Conservation (phyloP, 495 filamentous ascomycete genomes). For the Thermochaetoides thermophila region DNA sequence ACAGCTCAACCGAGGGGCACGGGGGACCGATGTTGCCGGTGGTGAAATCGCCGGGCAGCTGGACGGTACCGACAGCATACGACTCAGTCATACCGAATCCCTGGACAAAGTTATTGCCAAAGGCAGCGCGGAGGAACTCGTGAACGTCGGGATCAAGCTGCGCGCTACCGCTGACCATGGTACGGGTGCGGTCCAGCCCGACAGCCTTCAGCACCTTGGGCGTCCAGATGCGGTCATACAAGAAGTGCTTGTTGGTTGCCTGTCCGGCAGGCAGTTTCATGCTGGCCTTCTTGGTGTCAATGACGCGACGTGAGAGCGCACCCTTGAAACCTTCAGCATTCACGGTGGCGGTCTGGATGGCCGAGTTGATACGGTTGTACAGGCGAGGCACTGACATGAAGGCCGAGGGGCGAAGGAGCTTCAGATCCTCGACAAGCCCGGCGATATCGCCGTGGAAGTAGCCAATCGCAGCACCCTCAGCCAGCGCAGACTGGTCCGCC, state of each 20-base stretch:
- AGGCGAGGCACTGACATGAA: conserved; percentile 86
- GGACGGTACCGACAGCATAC: conserved; percentile 64
- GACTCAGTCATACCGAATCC: conserved; percentile 93
- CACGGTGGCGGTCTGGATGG: conserved; percentile 61
- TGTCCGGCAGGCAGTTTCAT: conserved; percentile 54
- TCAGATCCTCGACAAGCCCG: conserved; percentile 80
- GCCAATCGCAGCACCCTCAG: conserved; percentile 62
- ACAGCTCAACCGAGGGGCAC: conserved; percentile 52
- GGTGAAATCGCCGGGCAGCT: conserved; percentile 52
- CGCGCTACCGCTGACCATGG: conserved; percentile 79
- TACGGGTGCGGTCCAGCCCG: conserved; percentile 56
- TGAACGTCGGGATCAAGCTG: conserved; percentile 81
- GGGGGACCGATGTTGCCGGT: conserved; percentile 72
- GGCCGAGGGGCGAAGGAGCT: conserved; percentile 64
- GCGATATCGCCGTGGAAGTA: conserved; percentile 92
- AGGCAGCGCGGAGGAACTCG: conserved; percentile 71
- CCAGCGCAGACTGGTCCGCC: conserved; percentile 60
- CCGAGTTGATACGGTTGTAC: conserved; percentile 79
- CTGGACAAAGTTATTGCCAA: conserved; percentile 68
- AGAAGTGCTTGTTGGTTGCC: conserved; percentile 63
- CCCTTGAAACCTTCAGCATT: conserved; percentile 72
- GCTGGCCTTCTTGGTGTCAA: conserved; percentile 64
- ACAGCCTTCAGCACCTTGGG: conserved; percentile 70
- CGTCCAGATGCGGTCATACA: conserved; percentile 92
- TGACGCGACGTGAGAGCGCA: conserved; percentile 61